Percentiles rank a stretch among this genome's conserved stretches.
These are phyloP conservation scores for Murraya koenigii DNA, from an alignment of 345 rosid genomes.

Conservation along the genomic window DNA sequence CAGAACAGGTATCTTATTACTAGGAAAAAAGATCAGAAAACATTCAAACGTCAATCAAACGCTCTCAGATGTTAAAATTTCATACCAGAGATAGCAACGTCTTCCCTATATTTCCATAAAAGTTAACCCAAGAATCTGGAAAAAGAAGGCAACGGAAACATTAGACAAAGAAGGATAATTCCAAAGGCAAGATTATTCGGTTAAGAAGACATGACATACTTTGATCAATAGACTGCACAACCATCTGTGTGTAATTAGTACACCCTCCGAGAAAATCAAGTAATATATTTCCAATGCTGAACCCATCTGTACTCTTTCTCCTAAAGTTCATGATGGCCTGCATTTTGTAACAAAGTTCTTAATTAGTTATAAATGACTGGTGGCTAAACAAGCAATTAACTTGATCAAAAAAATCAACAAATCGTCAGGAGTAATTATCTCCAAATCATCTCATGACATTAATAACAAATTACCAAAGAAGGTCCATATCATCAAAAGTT, in stretches of 20 bases:
- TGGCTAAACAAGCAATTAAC: neutral
- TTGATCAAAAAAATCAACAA: neutral
- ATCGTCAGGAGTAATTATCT: neutral
- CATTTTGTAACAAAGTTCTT: constrained; percentile 5
- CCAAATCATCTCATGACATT: neutral
- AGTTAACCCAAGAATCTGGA: constrained; percentile 95
- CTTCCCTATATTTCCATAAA: constrained; percentile 93
- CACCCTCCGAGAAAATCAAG: constrained; percentile 83
- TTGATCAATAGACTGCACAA: constrained; percentile 80
- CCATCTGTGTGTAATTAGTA: constrained; percentile 71
- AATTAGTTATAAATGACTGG: neutral
- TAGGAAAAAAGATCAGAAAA: neutral
- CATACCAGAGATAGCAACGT: constrained; percentile 77
- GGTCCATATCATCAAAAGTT: neutral
- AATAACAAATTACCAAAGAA: neutral
- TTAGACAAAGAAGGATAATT: constrained; percentile 5
- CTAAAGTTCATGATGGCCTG: constrained; percentile 81
- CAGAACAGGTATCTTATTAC: neutral
- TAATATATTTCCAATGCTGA: constrained; percentile 86
- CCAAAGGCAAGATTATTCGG: constrained; percentile 3
- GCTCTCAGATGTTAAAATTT: neutral
- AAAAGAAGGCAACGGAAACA: neutral
- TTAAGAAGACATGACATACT: constrained; percentile 32
- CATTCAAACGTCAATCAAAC: neutral
- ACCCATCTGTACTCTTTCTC: constrained; percentile 86